A percentile compares a stretch with the other conserved stretches of the same genome.
Conservation (phyloP, 805 yeast species). For the Wickerhamomyces rabaulensis region DNA sequence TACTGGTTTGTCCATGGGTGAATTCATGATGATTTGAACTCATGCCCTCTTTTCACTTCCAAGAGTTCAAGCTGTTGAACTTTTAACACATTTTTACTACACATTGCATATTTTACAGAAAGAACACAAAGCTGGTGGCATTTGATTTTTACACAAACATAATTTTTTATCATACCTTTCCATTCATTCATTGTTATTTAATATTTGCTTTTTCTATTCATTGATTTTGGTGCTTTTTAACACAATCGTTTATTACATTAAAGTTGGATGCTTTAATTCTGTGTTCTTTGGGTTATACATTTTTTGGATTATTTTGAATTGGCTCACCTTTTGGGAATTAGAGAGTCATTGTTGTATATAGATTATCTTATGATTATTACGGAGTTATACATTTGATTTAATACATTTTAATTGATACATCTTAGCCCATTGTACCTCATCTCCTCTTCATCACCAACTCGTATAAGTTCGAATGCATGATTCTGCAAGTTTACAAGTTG, state of each 20-base stretch:
- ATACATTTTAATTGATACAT: neutral
- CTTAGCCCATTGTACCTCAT: neutral
- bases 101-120: neutral
- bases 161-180: neutral
- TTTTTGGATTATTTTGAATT: neutral
- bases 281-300: neutral
- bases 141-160: neutral
- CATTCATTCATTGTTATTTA: neutral
- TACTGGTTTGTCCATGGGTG: constrained; percentile 22
- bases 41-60: neutral
- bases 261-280: neutral
- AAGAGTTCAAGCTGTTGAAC: neutral
- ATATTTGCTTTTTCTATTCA: neutral
- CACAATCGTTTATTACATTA: neutral
- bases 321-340: neutral
- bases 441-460: neutral
- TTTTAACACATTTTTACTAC: neutral
- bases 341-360: neutral
- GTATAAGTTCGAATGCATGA: neutral
- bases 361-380: neutral
- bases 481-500: neutral
- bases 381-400: neutral
- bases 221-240: neutral
- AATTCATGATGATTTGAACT: constrained; percentile 13
- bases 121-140: neutral